These are phyloP conservation scores for Plasmodium gaboni DNA, from an alignment of 169 alveolate species.

Conservation along the genomic window DNA sequence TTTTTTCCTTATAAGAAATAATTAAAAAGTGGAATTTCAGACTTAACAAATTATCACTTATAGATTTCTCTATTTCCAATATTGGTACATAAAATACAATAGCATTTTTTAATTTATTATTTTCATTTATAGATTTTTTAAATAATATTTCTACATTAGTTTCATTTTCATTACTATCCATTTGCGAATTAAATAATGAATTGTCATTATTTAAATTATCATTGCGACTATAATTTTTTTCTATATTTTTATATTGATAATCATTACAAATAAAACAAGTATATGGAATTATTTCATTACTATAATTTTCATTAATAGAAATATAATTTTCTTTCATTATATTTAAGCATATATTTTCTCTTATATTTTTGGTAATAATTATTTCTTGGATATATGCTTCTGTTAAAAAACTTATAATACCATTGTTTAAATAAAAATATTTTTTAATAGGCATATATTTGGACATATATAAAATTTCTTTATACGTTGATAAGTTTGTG, in stretches of 20 bases:
- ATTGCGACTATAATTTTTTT: neutral
- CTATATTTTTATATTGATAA: neutral
- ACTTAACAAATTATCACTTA: conserved; percentile 48
- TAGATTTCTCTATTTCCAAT: conserved; percentile 61
- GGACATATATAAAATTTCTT: neutral
- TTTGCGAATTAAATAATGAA: neutral
- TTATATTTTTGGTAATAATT: conserved; percentile 37
- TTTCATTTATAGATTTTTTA: conserved; percentile 14
- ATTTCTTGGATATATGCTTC: conserved; percentile 70
- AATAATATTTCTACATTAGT: conserved; percentile 1
- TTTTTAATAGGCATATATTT: conserved; percentile 12
- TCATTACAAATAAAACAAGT: conserved; percentile 8
- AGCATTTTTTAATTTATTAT: conserved; percentile 40
- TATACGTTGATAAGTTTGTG: neutral
- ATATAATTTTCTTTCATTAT: conserved; percentile 39
- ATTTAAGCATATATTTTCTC: conserved; percentile 51
- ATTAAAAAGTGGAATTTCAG: conserved; percentile 15
- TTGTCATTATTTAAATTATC: neutral
- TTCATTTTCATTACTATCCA: conserved; percentile 6
- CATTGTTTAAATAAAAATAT: conserved; percentile 31
- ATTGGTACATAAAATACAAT: conserved; percentile 64
- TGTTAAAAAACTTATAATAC: conserved; percentile 39
- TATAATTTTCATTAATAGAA: neutral
- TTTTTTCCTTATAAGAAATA: conserved; percentile 16
- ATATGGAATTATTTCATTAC: neutral